Evolutionary conservation across 495 filamentous ascomycete species (phyloP).

Genomic region (Podospora pseudopauciseta): DNA sequence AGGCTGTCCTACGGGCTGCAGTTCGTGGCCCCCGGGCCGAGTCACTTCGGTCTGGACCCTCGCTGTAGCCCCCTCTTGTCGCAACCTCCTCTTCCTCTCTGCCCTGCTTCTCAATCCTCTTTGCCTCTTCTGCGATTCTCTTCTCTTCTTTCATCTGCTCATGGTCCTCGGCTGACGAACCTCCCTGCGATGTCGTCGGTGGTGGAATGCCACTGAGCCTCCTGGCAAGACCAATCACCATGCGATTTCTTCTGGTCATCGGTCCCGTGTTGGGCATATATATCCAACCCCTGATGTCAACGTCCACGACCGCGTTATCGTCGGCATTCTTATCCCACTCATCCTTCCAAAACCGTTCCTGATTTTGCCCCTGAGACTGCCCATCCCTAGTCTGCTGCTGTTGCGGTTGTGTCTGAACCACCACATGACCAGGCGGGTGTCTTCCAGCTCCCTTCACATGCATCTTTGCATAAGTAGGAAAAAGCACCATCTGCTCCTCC

Average conservation of each 20-base stretch:
- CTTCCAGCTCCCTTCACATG: constrained; percentile 48
- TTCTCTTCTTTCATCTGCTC: constrained; percentile 53
- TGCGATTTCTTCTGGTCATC: constrained; percentile 81
- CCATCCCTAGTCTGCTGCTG: constrained; percentile 10
- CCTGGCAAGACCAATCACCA: constrained; percentile 78
- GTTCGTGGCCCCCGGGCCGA: constrained; percentile 19
- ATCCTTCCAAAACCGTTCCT: constrained; percentile 63
- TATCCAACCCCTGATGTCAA: constrained; percentile 93
- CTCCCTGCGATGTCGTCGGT: constrained; percentile 35
- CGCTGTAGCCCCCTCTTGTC: constrained; percentile 56
- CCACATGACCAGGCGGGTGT: constrained; percentile 5
- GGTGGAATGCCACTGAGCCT: constrained; percentile 80
- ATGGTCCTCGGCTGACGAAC: constrained; percentile 30
- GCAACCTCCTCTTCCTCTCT: constrained; percentile 67
- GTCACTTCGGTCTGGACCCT: constrained; percentile 36
- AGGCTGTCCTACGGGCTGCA: constrained; percentile 17
- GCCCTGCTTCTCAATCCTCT: constrained; percentile 66
- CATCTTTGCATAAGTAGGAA: constrained; percentile 81
- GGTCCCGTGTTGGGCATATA: constrained; percentile 80
- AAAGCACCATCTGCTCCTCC: constrained; percentile 88
- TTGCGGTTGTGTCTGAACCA: constrained; percentile 7
- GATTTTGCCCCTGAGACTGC: constrained; percentile 31
- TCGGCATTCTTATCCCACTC: constrained; percentile 70
- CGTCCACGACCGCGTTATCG: constrained; percentile 79
- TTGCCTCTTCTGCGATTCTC: constrained; percentile 65